phyloP scores from a whole-genome alignment of 169 alveolate genomes.

The Plasmodium adleri region DNA sequence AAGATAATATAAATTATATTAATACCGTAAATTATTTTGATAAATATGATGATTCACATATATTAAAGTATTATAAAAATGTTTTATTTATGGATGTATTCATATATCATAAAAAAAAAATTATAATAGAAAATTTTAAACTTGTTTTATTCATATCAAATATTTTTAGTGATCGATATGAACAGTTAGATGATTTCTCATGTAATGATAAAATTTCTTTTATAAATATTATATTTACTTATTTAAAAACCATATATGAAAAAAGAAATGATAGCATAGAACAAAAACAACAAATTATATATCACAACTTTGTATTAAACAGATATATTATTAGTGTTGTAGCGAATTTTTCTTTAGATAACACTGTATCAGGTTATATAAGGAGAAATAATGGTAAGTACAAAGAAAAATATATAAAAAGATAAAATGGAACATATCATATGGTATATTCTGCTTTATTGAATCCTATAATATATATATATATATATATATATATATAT shows the following conservation, averaged over 20 bases:
- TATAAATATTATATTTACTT: conserved; percentile 37
- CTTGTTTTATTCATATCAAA: conserved; percentile 71
- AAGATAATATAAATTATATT: conserved; percentile 45
- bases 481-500: not conserved
- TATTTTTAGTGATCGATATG: conserved; percentile 67
- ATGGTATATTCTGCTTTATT: not conserved
- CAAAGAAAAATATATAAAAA: not conserved
- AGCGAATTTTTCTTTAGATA: conserved; percentile 49
- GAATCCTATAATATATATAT: conserved; percentile 1
- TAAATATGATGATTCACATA: conserved; percentile 25
- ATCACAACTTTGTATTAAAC: conserved; percentile 60
- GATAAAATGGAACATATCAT: not conserved
- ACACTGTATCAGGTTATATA: conserved; percentile 22
- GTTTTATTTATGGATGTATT: conserved; percentile 65
- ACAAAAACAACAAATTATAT: conserved; percentile 61
- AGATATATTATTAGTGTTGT: conserved; percentile 73
- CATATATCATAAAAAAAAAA: conserved; percentile 44
- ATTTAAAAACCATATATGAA: conserved; percentile 32
- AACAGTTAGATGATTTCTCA: conserved; percentile 48
- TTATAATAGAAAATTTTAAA: conserved; percentile 57
- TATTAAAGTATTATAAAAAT: conserved; percentile 38
- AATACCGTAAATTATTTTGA: conserved; percentile 51
- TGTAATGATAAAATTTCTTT: conserved; percentile 59
- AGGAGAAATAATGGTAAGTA: conserved; percentile 46
- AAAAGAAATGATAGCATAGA: conserved; percentile 40